Evolutionary conservation across 768 basidiomycete species (phyloP).

Genomic region (Dacryopinax primogenitus): DNA sequence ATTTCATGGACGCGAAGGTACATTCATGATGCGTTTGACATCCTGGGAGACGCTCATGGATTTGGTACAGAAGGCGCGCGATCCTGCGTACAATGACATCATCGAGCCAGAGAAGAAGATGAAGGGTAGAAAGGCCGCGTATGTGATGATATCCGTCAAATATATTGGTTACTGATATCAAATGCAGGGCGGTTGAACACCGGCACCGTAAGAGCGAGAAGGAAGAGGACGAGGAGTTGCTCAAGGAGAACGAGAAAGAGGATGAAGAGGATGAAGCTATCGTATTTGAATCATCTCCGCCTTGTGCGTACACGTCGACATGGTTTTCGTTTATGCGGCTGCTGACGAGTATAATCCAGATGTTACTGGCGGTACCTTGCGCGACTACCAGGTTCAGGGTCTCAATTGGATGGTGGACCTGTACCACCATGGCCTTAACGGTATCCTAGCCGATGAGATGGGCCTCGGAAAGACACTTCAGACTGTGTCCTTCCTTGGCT

Average conservation of each 20-base stretch:
- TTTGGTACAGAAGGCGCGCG: slow-evolving; percentile 57
- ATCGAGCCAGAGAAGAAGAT: slow-evolving; percentile 77
- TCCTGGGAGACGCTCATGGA: neutral
- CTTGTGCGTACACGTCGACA: slow-evolving; percentile 42
- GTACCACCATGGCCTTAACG: slow-evolving; percentile 91
- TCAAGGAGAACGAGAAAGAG: slow-evolving; percentile 71
- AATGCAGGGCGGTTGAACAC: slow-evolving; percentile 51
- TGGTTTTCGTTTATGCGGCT: neutral
- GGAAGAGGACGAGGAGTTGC: slow-evolving; percentile 91
- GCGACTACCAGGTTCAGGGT: slow-evolving; percentile 89
- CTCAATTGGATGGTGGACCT: slow-evolving; percentile 95
- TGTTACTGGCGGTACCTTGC: slow-evolving; percentile 74
- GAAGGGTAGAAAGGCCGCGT: slow-evolving; percentile 74
- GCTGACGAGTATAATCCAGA: slow-evolving; percentile 34
- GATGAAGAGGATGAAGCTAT: slow-evolving; percentile 81
- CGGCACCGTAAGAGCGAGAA: slow-evolving; percentile 94
- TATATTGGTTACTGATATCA: slow-evolving; percentile 10
- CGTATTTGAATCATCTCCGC: slow-evolving; percentile 88
- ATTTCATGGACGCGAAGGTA: slow-evolving; percentile 95
- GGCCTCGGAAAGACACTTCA: slow-evolving; percentile 97
- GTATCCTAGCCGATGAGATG: slow-evolving; percentile 98
- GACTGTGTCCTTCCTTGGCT: slow-evolving; percentile 92
- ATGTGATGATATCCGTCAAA: slow-evolving; percentile 24
- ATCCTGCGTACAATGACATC: slow-evolving; percentile 84
- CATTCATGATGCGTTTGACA: slow-evolving; percentile 13